Evolutionary conservation across 768 basidiomycete genomes (phyloP).

Genomic region (Naganishia onofrii): DNA sequence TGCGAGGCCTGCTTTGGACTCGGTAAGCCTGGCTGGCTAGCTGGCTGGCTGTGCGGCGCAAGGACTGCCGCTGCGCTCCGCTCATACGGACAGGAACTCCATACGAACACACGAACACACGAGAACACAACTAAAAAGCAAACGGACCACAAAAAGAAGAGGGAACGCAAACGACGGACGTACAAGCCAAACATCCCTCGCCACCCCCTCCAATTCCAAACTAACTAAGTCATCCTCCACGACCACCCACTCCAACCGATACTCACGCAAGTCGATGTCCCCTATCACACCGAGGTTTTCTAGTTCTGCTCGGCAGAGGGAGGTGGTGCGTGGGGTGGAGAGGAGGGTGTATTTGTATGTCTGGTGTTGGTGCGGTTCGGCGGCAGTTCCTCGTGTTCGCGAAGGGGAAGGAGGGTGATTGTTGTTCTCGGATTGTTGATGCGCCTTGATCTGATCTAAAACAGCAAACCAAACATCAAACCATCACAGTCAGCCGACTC

Average conservation of each 20-base stretch:
- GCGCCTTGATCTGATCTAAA: conserved; percentile 85
- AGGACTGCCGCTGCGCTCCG: too few species aligned
- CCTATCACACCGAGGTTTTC: conserved; percentile 98
- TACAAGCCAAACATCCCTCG: conserved; percentile 88
- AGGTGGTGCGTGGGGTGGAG: conserved; percentile 81
- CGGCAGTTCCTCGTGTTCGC: background rate
- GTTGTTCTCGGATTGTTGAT: too few species aligned
- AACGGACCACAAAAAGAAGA: too few species aligned
- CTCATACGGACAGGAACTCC: too few species aligned
- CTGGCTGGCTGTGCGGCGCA: too few species aligned
- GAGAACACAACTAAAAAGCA: too few species aligned
- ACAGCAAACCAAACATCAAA: too few species aligned
- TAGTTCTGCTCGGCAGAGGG: conserved; percentile 76
- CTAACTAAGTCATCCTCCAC: conserved; percentile 89
- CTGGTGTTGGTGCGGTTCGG: conserved; percentile 56
- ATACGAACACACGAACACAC: too few species aligned
- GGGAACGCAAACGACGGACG: conserved; percentile 46
- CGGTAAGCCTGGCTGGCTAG: too few species aligned
- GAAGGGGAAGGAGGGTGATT: too few species aligned
- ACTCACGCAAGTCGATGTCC: conserved; percentile 74
- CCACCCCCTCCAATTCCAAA: conserved; percentile 77
- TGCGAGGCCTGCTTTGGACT: too few species aligned
- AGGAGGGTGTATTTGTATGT: conserved; percentile 90
- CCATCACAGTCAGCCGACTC: too few species aligned
- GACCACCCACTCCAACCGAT: conserved; percentile 61